Conservation (phyloP, 179 eudicot species). For the Silene coronaria region DNA sequence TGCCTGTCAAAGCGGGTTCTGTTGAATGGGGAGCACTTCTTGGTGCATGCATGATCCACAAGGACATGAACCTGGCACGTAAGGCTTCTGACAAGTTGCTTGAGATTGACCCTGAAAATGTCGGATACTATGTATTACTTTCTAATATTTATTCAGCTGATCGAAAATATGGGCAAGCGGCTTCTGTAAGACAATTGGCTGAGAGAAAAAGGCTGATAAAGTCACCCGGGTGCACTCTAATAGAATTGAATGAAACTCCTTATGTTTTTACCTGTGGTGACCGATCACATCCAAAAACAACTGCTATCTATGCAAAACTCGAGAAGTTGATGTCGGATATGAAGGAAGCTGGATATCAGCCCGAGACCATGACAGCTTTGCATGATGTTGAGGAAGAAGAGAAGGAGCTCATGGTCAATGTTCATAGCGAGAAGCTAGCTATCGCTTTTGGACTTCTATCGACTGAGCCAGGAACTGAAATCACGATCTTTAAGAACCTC, state of each 20-base stretch:
- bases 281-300: conserved; percentile 55
- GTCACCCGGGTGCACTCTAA: conserved; percentile 78
- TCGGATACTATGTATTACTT: conserved; percentile 72
- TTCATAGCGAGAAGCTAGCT: conserved; percentile 91
- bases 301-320: conserved; percentile 54
- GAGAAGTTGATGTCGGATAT: conserved; percentile 71
- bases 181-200: conserved; percentile 64
- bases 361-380: conserved; percentile 60
- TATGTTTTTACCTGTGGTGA: conserved; percentile 79
- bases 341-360: conserved; percentile 79
- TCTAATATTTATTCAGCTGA: conserved; percentile 74
- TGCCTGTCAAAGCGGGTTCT: conserved; percentile 65
- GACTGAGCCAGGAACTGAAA: conserved; percentile 68
- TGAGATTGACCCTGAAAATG: conserved; percentile 69
- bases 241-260: conserved; percentile 54
- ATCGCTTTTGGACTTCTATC: conserved; percentile 81
- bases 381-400: conserved; percentile 98
- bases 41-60: conserved; percentile 87
- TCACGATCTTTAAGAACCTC: conserved; percentile 85
- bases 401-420: conserved; percentile 80
- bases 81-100: conserved; percentile 66
- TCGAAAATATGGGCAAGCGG: conserved; percentile 59
- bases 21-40: conserved; percentile 86
- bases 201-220: conserved; percentile 57
- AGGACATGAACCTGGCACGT: conserved; percentile 54